Evolutionary conservation across 2,329 filamentous ascomycete species (phyloP), one percentile per base, ranked within the genome.

Genomic region (Beauveria sp.): DNA sequence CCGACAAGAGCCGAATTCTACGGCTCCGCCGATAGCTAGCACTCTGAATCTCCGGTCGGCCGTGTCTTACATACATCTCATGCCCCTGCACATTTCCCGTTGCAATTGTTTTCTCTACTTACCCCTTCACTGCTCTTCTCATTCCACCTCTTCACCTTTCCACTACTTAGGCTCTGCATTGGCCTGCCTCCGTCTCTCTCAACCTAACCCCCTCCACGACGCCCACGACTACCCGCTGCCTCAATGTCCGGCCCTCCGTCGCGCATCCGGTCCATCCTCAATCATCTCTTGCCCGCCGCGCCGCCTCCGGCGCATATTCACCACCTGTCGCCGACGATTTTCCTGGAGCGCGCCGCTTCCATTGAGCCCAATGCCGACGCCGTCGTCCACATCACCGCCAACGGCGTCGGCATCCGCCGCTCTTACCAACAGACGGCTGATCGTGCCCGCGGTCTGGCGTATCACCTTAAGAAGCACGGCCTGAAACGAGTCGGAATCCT

Each of bases 341-440:
- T 96, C 72, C 79, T 96, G 24, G 89, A 90, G 66, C 87, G 93
- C 58, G 92, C 93, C 20, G 93, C 93, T 7, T 80, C 84, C 51
- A 95, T 98, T 69, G 93, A 97, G 75, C 93, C 93, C 6, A 79
- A 93, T 70, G 91, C 90, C 14, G 82, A 87, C 66, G 93, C 93
- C 42, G 89, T 97, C 70, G 87, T 92, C 70, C 93, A 98, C 75
- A 78, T 91, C 60, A 96, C 92, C 0, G 81, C 88, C 64, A 93
- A 95, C 73, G 84, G 86, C 67, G 83, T 86, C 68, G 78, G 87
- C 28, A 77, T 98, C 40, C 84, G 89, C 40, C 85, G 93, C 62
- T 88, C 84, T 3, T 99, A 99, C 72, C 79, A 80, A 62, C 88
- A 95, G 69, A 86, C 92, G 63, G 90, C 95, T 18, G 90, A 96